These are phyloP conservation scores for Haplosporangium sp. DNA, from an alignment of 371 early-diverging fungal genomes.

Conservation along the genomic window DNA sequence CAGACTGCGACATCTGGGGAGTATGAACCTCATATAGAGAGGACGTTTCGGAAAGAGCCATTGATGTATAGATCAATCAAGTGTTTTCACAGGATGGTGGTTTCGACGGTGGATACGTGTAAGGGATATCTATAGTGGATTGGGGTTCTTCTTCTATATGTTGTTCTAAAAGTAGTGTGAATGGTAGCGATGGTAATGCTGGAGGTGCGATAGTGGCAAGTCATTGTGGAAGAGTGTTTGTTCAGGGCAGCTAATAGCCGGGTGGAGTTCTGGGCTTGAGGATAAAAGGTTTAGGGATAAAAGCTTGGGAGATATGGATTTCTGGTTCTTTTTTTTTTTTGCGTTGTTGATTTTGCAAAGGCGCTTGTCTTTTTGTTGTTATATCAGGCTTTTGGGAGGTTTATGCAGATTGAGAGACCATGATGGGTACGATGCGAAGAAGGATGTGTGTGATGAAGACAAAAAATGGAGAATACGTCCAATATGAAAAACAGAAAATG, in stretches of 20 bases:
- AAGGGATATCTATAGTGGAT: background rate
- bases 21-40: constrained; percentile 19
- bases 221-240: constrained; percentile 26
- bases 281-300: background rate
- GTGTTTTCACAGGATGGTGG: constrained; percentile 12
- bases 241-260: background rate
- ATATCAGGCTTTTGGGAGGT: background rate
- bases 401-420: constrained; percentile 33
- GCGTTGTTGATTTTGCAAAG: background rate
- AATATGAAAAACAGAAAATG: too few species aligned
- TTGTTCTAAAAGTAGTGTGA: constrained; percentile 15
- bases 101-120: background rate
- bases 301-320: background rate
- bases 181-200: constrained; percentile 10
- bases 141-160: constrained; percentile 26
- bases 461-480: background rate
- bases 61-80: background rate
- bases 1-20: constrained; percentile 28
- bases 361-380: too few species aligned
- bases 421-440: constrained; percentile 4
- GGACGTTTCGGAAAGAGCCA: constrained; percentile 24
- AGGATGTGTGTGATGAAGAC: too few species aligned
- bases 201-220: constrained; percentile 6
- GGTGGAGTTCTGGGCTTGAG: background rate
- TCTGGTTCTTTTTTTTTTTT: background rate